Conservation (phyloP, 305 asterid genomes). For the Nicotiana rustica region DNA sequence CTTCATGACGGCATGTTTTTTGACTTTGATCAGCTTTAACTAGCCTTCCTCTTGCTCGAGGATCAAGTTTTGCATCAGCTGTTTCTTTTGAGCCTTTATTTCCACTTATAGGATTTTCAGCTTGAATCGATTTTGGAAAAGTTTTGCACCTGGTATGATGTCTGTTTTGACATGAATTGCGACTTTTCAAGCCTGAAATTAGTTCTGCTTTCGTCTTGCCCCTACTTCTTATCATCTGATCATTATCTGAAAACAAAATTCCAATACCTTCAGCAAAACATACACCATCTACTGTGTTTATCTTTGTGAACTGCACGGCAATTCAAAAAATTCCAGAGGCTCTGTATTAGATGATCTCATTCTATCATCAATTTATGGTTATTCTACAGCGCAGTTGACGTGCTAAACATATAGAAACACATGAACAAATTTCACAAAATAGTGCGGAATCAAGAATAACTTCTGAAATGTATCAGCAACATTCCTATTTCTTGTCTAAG, state of each 20-base stretch:
- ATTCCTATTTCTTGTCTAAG: no score
- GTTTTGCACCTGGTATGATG: conserved; percentile 51
- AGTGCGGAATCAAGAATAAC: no score
- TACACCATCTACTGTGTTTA: neutral
- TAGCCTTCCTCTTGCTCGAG: conserved; percentile 38
- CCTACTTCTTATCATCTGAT: conserved; percentile 58
- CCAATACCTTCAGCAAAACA: conserved; percentile 8
- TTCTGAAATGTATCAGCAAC: no score
- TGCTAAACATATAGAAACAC: neutral
- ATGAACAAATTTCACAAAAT: neutral
- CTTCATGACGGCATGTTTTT: conserved; percentile 30
- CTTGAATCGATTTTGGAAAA: conserved; percentile 54
- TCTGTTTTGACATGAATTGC: conserved; percentile 49
- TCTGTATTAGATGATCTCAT: neutral
- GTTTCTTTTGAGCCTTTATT: conserved; percentile 42
- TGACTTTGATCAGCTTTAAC: conserved; percentile 32
- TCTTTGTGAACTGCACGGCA: neutral
- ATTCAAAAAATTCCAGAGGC: neutral
- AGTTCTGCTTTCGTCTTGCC: conserved; percentile 51
- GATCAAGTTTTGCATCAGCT: conserved; percentile 35
- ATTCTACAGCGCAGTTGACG: neutral
- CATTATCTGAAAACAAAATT: conserved; percentile 57
- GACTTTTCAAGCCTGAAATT: conserved; percentile 51
- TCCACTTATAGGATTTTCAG: conserved; percentile 41
- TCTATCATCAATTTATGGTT: neutral